Conservation (phyloP, 2,329 filamentous ascomycete species). For the Colletotrichum sp. region DNA sequence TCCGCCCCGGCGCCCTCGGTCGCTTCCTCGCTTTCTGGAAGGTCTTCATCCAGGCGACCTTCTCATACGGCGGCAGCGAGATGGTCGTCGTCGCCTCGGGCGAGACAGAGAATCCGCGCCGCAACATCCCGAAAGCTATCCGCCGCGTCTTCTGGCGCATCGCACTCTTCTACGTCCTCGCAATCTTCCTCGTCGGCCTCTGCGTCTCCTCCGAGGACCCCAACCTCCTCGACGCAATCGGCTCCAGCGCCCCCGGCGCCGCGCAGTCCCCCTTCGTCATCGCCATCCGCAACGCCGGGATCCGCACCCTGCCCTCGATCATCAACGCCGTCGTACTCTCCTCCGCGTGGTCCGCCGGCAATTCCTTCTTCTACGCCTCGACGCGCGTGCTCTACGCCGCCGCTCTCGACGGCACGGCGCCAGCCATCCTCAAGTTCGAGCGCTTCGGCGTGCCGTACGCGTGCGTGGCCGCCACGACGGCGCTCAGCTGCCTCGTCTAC, state of each 20-base stretch:
- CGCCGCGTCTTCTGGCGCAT: slow-evolving; percentile 63
- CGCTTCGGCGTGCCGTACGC: slow-evolving; percentile 28
- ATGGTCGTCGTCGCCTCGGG: slow-evolving; percentile 57
- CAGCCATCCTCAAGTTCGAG: slow-evolving; percentile 61
- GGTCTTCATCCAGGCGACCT: slow-evolving; percentile 52
- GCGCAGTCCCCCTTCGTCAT: slow-evolving; percentile 51
- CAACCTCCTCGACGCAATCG: slow-evolving; percentile 38
- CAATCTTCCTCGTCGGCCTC: slow-evolving; percentile 57
- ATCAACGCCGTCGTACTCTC: slow-evolving; percentile 81
- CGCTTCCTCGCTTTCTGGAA: slow-evolving; percentile 49
- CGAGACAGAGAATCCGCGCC: slow-evolving; percentile 53
- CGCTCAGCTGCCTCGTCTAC: slow-evolving; percentile 68
- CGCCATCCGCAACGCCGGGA: slow-evolving; percentile 70
- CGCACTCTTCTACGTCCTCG: slow-evolving; percentile 56
- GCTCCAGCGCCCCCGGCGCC: slow-evolving; percentile 7
- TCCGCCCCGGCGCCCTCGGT: slow-evolving; percentile 40
- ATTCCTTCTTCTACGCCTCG: slow-evolving; percentile 67
- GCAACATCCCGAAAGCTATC: slow-evolving; percentile 53
- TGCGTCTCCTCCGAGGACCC: slow-evolving; percentile 48
- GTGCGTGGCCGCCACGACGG: slow-evolving; percentile 46
- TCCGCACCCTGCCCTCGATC: slow-evolving; percentile 70
- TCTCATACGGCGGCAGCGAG: slow-evolving; percentile 55
- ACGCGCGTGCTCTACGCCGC: slow-evolving; percentile 65
- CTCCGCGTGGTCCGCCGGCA: slow-evolving; percentile 72
- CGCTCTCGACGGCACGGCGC: slow-evolving; percentile 64